A percentile compares a stretch with the other conserved stretches of the same genome.
Conservation (phyloP, 208 protist genomes). For the Acanthamoeba castellanii region DNA sequence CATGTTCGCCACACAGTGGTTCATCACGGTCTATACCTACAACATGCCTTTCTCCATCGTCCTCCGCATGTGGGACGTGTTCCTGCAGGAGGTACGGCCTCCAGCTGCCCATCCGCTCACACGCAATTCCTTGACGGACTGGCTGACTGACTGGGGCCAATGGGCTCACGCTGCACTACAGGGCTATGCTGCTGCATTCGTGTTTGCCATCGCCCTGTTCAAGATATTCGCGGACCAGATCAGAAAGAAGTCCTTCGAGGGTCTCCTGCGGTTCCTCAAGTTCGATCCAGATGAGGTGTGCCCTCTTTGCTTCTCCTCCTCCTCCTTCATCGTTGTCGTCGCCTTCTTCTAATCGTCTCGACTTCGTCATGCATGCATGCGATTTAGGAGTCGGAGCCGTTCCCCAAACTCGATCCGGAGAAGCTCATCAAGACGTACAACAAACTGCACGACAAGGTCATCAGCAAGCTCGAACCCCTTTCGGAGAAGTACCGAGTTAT, state of each 20-base stretch:
- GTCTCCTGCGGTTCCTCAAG: constrained; percentile 50
- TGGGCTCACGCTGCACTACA: too few relatives aligned
- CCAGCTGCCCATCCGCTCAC: too few relatives aligned
- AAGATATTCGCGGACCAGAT: constrained; percentile 35
- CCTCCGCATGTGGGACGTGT: constrained; percentile 73
- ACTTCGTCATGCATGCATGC: neutral
- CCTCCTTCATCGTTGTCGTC: neutral
- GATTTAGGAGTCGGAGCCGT: constrained; percentile 33
- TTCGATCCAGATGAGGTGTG: constrained; percentile 66
- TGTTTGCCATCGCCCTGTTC: constrained; percentile 53
- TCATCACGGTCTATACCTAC: constrained; percentile 76
- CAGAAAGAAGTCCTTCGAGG: constrained; percentile 41
- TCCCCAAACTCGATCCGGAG: constrained; percentile 62
- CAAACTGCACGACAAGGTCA: constrained; percentile 14
- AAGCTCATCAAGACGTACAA: constrained; percentile 62
- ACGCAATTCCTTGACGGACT: too few relatives aligned
- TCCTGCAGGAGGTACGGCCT: constrained; percentile 45
- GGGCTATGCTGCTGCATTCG: constrained; percentile 12
- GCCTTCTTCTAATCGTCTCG: neutral
- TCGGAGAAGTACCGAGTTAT: neutral
- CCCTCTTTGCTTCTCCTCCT: neutral
- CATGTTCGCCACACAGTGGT: constrained; percentile 79
- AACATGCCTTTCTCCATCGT: constrained; percentile 70
- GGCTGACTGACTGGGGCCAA: too few relatives aligned
- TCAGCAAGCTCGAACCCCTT: constrained; percentile 34